Base-by-base conservation (phyloP, 768 basidiomycete genomes). In the Phylloporus sp. region DNA sequence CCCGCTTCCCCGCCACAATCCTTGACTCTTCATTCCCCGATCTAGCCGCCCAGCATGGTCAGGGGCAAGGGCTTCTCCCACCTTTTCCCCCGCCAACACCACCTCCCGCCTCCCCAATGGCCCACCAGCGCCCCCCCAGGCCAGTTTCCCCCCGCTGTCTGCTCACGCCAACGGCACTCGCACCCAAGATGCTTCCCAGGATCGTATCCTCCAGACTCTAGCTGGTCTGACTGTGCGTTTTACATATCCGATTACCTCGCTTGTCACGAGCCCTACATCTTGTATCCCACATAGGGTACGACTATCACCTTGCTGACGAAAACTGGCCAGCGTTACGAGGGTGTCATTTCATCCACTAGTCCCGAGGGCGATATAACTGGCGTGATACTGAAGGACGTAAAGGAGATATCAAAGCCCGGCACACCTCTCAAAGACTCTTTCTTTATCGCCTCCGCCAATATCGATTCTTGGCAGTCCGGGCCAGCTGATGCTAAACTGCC, bases 301-400 rank as follows among this genome's bases (percentile, higher is more conserved):
- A 88, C 86, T 32, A 76, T 92, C 61, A 87, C 88, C n/a, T 76
- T 92, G 53, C 65, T 70, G 22, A 87, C 85, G 40, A 88, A 88
- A 77, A 77, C 84, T 13, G 73, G 76, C 29, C 76, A 81, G 59
- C 87, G 87, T 56, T 86, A 82, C 66, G 87, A 91, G 65, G 90
- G 89, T 50, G 81, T 81, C 57, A 73, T 92, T 50, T 71, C 61
- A 13, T 82, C 81, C 23, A 85, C 86, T 35, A 66, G 65, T 52
- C 71, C 65, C 20, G 88, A 90, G 61, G 82, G 85, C 41, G 86
- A 88, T 66, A 81, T 79, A 24, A 68, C 74, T 12, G 91, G 90
- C 41, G 80, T 91, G 47, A 82, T 83, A 8, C 77, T 92, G 55
- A 85, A 82, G 64, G 86, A 91, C 67, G 86, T 80, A 62, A 86